Conservation (phyloP, 2,329 filamentous ascomycete genomes). For the Penicillium sp. region DNA sequence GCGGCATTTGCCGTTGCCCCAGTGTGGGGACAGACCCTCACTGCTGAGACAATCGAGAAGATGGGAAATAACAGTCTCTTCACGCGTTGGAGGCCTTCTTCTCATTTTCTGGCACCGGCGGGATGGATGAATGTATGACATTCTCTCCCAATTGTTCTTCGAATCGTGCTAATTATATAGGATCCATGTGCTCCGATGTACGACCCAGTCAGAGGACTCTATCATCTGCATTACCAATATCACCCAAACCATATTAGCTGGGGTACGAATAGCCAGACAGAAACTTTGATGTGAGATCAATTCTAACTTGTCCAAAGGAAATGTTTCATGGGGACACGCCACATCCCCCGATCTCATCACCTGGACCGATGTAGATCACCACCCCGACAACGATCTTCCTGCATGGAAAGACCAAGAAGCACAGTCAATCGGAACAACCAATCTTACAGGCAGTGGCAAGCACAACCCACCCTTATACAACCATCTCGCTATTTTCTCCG, state of each 20-base stretch:
- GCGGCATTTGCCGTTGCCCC: conserved; percentile 5
- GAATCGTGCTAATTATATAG: conserved; percentile 1
- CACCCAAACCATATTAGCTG: conserved; percentile 20
- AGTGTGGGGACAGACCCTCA: conserved; percentile 12
- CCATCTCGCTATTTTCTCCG: conserved; percentile 18
- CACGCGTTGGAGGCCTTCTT: conserved; percentile 17
- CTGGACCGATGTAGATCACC: conserved; percentile 20
- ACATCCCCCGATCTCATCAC: conserved; percentile 17
- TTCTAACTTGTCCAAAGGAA: conserved; percentile 8
- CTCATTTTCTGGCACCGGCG: conserved; percentile 21
- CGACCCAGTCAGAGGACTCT: conserved; percentile 12
- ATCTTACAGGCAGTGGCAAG: conserved; percentile 13
- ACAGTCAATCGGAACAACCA: conserved; percentile 20
- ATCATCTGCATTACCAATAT: conserved; percentile 23
- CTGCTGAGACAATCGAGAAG: conserved; percentile 14
- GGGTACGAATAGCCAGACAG: conserved; percentile 9
- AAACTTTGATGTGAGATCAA: too few species aligned
- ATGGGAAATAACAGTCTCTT: conserved; percentile 24
- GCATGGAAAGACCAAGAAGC: conserved; percentile 21
- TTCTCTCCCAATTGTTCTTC: not conserved
- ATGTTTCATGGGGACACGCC: conserved; percentile 22
- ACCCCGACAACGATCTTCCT: conserved; percentile 13
- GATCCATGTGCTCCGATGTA: conserved; percentile 21
- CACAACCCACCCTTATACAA: conserved; percentile 21
- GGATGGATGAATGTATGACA: conserved; percentile 22